Evolutionary conservation across 2,329 filamentous ascomycete genomes (phyloP), one percentile per base, ranked within the genome.

Genomic region (Thielaviopsis musarum): DNA sequence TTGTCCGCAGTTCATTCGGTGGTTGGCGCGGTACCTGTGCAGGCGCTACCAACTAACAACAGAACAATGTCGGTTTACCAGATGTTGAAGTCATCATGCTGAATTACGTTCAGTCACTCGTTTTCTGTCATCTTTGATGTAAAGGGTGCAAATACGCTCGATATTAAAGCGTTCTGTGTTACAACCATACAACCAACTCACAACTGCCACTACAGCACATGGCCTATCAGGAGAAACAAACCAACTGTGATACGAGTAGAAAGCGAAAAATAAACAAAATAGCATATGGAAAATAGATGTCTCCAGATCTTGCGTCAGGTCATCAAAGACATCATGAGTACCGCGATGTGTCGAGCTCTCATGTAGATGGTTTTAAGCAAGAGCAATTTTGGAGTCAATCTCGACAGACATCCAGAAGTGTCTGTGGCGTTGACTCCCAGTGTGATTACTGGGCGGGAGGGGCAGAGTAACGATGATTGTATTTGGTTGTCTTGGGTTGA

Each of bases 311-410:
- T 81, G 78, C 75, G 74, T 81, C 76, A 82, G 80, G 80, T 83
- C 79, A 82, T 82, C 80, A n/a, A 80, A 66, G 79, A 77, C 75
- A 79, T 82, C 80, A 81, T 82, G 80, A 78, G 55, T 78, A 72
- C 77, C 69, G 77, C 70, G 76, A 77, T 77, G n/a, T 48, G 48
- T 51, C 57, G 57, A 79, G 79, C 79, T 77, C 80, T 83, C 80
- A 77, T 81, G 79, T 81, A 75, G 72, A 83, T 82, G 79, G 80
- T 83, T 82, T 82, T 82, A 77, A 74, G 73, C 77, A 81, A 80
- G 73, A 77, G 77, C 74, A 70, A 70, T 67, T 66, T 64, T 45
- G 68, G 70, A 70, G 70, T 78, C 73, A 65, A 68, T 83, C 79
- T 82, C 68, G 79, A 80, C 79, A 73, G 76, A 75, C 71, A 64